Percentiles rank a stretch among this genome's conserved stretches.
phyloP scores from a whole-genome alignment of 805 yeast species.

The Kluyveromyces wickerhamii region DNA sequence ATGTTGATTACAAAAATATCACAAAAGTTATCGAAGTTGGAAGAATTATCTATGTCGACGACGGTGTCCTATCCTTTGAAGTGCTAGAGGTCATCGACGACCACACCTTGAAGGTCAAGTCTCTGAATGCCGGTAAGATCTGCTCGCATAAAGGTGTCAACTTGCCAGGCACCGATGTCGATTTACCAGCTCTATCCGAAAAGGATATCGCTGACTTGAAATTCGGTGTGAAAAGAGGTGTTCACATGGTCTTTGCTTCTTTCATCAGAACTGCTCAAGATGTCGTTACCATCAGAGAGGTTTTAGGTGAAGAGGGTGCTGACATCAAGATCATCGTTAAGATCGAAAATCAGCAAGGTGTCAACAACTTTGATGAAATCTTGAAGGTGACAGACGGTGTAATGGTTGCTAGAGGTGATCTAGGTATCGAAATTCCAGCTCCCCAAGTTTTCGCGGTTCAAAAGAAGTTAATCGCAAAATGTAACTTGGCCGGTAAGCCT shows the following conservation, averaged over 20 bases:
- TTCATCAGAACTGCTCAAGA: conserved; percentile 94
- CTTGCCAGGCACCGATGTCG: conserved; percentile 98
- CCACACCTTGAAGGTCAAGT: conserved; percentile 73
- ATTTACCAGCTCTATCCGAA: conserved; percentile 94
- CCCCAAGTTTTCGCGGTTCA: conserved; percentile 98
- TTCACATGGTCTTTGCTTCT: conserved; percentile 97
- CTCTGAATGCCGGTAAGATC: conserved; percentile 92
- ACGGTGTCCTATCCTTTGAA: conserved; percentile 94
- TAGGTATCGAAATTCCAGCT: conserved; percentile 99
- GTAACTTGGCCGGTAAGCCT: conserved; percentile 99
- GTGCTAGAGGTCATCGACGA: conserved; percentile 78
- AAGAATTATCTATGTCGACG: conserved; percentile 89
- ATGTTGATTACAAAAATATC: conserved; percentile 90
- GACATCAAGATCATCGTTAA: conserved; percentile 94
- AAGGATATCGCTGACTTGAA: conserved; percentile 88
- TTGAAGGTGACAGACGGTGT: conserved; percentile 95
- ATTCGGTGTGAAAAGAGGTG: conserved; percentile 96
- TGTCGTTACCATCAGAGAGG: conserved; percentile 82
- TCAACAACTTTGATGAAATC: conserved; percentile 97
- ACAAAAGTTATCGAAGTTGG: conserved; percentile 87
- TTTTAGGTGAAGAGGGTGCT: conserved; percentile 94
- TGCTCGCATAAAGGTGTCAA: conserved; percentile 98
- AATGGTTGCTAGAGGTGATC: conserved; percentile 99
- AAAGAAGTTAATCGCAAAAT: conserved; percentile 97
- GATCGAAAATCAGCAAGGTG: conserved; percentile 99